Percentiles rank a stretch among this genome's conserved stretches.
Conservation (phyloP, 106 monocot genomes). For the Dactylorhiza incarnata region DNA sequence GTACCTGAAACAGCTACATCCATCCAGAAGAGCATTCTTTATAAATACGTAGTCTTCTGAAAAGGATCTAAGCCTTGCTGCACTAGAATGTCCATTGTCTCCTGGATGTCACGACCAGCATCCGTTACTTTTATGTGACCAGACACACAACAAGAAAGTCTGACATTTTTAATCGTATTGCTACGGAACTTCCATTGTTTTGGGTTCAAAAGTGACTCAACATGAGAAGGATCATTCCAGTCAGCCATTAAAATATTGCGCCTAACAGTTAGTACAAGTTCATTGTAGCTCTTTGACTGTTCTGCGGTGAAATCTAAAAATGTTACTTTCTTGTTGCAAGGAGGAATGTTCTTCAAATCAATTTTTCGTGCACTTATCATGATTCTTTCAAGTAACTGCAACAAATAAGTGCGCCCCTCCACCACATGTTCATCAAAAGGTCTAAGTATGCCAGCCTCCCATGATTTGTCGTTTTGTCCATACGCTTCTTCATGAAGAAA, state of each 20-base stretch:
- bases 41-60: conserved; percentile 69
- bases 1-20: conserved; percentile 88
- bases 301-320: conserved; percentile 73
- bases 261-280: conserved; percentile 74
- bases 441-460: conserved; percentile 82
- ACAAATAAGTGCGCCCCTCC: conserved; percentile 55
- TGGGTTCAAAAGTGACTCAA: conserved; percentile 97
- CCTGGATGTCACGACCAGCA: conserved; percentile 91
- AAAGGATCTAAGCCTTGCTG: conserved; percentile 72
- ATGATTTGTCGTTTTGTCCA: conserved; percentile 62
- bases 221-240: conserved; percentile 99
- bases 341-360: conserved; percentile 78
- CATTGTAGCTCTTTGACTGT: conserved; percentile 93
- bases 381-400: conserved; percentile 56
- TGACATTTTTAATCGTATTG: conserved; percentile 74
- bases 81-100: conserved; percentile 87
- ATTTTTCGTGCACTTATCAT: conserved; percentile 95
- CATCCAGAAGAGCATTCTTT: conserved; percentile 58
- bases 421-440: conserved; percentile 78
- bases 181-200: conserved; percentile 94
- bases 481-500: conserved; percentile 95
- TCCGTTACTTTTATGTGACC: conserved; percentile 92
- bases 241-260: conserved; percentile 97
- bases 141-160: conserved; percentile 93
- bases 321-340: conserved; percentile 70